These are phyloP conservation scores for Aspergillus pseudonomiae DNA, from an alignment of 2,329 filamentous ascomycete species.

Conservation along the genomic window DNA sequence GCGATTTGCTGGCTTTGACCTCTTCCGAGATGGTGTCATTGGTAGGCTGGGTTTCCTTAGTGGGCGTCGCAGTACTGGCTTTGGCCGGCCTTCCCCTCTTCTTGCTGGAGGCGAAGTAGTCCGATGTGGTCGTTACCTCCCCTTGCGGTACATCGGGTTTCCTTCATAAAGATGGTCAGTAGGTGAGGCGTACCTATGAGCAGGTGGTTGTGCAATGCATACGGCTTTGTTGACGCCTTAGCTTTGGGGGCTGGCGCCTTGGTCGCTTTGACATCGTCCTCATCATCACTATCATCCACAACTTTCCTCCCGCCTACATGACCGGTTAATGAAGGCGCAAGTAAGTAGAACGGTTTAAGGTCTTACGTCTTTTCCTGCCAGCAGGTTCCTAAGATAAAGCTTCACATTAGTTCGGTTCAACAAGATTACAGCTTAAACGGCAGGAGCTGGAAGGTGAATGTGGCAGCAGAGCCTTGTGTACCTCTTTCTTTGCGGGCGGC, in stretches of 20 bases:
- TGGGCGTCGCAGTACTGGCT: conserved; percentile 25
- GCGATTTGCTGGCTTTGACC: conserved; percentile 15
- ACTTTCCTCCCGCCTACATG: conserved; percentile 63
- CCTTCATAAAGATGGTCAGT: conserved; percentile 28
- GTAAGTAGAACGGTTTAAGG: not conserved
- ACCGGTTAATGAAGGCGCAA: conserved; percentile 12
- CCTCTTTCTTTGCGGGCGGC: conserved; percentile 48
- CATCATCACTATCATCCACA: conserved; percentile 79
- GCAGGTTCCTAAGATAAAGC: conserved; percentile 11
- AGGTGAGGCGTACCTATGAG: not conserved
- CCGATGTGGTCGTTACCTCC: conserved; percentile 63
- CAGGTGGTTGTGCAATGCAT: conserved; percentile 31
- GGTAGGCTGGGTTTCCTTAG: conserved; percentile 21
- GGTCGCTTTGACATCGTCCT: conserved; percentile 56
- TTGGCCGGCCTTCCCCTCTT: conserved; percentile 54
- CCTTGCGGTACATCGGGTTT: conserved; percentile 55
- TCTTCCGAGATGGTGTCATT: conserved; percentile 9
- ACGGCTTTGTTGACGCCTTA: conserved; percentile 52
- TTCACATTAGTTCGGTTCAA: not conserved
- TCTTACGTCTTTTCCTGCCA: conserved; percentile 41
- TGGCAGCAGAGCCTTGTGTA: conserved; percentile 23
- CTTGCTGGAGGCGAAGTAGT: conserved; percentile 64
- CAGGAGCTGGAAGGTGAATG: not conserved
- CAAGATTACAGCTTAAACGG: not conserved
- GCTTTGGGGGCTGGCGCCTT: conserved; percentile 43